Percentiles rank a stretch among this genome's conserved stretches.
phyloP scores from a whole-genome alignment of 1,284 basidiomycete species.

The Fomitopsis pinicola region DNA sequence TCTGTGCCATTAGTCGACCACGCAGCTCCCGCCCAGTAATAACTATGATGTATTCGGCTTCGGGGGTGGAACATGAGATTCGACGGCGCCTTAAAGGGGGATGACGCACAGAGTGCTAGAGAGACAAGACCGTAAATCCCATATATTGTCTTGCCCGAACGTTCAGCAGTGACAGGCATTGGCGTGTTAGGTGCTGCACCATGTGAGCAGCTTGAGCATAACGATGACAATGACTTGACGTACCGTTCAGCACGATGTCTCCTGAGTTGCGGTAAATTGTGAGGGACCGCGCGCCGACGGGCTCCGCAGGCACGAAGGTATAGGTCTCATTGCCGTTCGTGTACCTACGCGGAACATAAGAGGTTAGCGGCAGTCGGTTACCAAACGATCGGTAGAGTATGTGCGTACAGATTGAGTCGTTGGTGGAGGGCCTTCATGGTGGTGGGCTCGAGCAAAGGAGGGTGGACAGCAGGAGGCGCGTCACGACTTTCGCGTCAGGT shows the following conservation, averaged over 20 bases:
- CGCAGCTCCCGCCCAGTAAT: conserved; percentile 82
- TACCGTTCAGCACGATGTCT: conserved; percentile 68
- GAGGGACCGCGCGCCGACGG: conserved; percentile 57
- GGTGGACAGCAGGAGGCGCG: conserved; percentile 17
- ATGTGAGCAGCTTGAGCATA: conserved; percentile 9
- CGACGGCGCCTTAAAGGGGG: background rate
- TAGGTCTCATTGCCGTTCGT: conserved; percentile 69
- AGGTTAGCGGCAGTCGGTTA: conserved; percentile 11
- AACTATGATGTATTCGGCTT: conserved; percentile 92
- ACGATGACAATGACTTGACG: conserved; percentile 21
- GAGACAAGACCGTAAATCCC: conserved; percentile 87
- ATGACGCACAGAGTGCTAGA: conserved; percentile 74
- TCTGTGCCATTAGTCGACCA: conserved; percentile 78
- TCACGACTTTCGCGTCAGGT: conserved; percentile 8
- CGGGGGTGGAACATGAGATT: conserved; percentile 1
- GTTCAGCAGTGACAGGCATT: conserved; percentile 48
- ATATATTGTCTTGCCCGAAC: conserved; percentile 63
- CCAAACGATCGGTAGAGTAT: background rate
- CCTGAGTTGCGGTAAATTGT: conserved; percentile 69
- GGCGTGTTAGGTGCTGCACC: conserved; percentile 49
- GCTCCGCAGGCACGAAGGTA: conserved; percentile 68
- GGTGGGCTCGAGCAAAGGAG: conserved; percentile 8
- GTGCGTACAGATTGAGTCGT: conserved; percentile 59
- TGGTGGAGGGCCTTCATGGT: conserved; percentile 68
- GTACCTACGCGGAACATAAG: conserved; percentile 40